A percentile compares a stretch with the other conserved stretches of the same genome.
Evolutionary conservation across 768 basidiomycete genomes (phyloP).

Genomic region (Mrakia blollopis): DNA sequence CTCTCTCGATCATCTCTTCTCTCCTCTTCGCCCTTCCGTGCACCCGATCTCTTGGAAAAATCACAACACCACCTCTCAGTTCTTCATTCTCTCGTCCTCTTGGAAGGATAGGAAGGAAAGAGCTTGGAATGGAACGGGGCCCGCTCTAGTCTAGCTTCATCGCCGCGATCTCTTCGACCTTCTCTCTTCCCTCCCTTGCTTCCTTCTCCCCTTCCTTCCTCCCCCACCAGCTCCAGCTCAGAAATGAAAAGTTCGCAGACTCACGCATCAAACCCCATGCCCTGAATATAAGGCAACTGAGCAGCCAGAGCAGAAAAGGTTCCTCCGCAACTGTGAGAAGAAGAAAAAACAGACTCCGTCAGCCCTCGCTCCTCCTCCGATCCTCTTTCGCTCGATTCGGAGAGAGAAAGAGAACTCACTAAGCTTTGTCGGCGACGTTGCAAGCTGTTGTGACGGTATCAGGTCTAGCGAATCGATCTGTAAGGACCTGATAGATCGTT

Average conservation of each 20-base stretch:
- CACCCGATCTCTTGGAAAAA: not conserved
- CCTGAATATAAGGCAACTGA: slow-evolving; percentile 44
- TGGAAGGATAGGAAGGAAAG: too few species aligned
- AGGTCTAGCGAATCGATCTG: slow-evolving; percentile 44
- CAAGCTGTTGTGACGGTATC: slow-evolving; percentile 33
- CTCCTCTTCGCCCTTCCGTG: too few species aligned
- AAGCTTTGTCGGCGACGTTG: slow-evolving; percentile 33
- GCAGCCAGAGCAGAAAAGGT: slow-evolving; percentile 22
- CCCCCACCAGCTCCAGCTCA: too few species aligned
- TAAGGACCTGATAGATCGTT: slow-evolving; percentile 36
- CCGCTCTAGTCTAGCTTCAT: too few species aligned
- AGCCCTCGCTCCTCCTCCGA: not conserved
- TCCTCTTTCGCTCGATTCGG: not conserved
- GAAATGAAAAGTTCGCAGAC: not conserved
- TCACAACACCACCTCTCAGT: not conserved
- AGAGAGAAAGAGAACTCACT: slow-evolving; percentile 8
- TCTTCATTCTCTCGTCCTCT: too few species aligned
- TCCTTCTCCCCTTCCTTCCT: too few species aligned
- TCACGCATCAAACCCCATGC: slow-evolving; percentile 43
- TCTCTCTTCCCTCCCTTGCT: too few species aligned
- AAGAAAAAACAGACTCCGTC: not conserved
- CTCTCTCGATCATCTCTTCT: not conserved
- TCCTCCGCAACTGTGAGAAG: slow-evolving; percentile 30
- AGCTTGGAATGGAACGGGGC: too few species aligned
- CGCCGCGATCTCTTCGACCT: too few species aligned